Evolutionary conservation across 2,329 filamentous ascomycete species (phyloP), one percentile per base, ranked within the genome.

Genomic region (Colletotrichum shisoi): DNA sequence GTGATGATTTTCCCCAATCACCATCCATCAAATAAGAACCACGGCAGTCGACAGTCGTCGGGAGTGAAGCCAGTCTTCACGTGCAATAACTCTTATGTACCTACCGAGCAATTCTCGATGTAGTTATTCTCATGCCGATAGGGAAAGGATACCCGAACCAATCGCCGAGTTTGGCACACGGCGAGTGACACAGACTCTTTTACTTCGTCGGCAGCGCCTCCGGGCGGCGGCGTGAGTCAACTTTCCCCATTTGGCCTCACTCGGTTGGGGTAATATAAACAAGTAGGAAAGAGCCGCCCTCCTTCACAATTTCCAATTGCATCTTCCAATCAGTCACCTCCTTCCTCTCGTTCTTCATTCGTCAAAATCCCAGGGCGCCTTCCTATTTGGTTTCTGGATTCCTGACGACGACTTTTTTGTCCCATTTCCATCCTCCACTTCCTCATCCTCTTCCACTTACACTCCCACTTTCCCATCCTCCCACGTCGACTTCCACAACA

Each of bases 171-270:
- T 39, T 39, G 31, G 5, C 6, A 52, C 42, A 52, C 42, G 56
- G 42, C 56, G 42, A 58, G 15, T 48, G 56, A n/a, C 13, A 12
- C 44, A 37, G n/a, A n/a, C 12, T 31, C 31, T 34, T 34, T 17
- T 9, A n/a, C 24, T 6, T 3, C 17, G 13, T 6, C 31, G 31
- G 31, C 31, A 34, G 31, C 31, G 31, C 27, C 27, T 31, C 8
- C 27, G 27, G 27, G 27, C 27, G 27, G 27, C 56, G 56, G 56
- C 27, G 42, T 57, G 56, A 57, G 42, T 57, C 56, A 57, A 57
- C 42, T 6, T 27, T 9, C 56, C 13, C 27, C 42, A 13, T 46
- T 57, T 57, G 56, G 56, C 56, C 56, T 57, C 56, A 37, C 13
- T 11, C 3, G 6, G 7, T 24, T 4, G 7, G 15, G 3, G 9